Evolutionary conservation across 176 grass and related monocot species (phyloP).

Genomic region (Carex kokanica): DNA sequence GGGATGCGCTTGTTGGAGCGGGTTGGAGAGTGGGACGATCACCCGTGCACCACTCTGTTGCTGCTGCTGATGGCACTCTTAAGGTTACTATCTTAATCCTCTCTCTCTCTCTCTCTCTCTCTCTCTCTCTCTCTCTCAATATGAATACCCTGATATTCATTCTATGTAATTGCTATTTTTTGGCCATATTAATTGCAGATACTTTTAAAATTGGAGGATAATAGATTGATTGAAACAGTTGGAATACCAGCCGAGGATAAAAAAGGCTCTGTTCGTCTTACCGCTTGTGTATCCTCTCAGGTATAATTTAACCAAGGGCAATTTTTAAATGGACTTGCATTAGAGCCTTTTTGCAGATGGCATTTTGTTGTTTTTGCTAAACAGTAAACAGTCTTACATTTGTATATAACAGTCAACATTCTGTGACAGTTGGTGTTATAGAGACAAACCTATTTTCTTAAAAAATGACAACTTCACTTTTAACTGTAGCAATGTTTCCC

Average conservation of each 20-base stretch:
- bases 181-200: conserved; percentile 42
- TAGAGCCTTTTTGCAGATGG: background rate
- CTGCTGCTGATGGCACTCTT: conserved; percentile 67
- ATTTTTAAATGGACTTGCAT: background rate
- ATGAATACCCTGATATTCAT: background rate
- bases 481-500: background rate
- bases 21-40: conserved; percentile 79
- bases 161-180: conserved; percentile 7
- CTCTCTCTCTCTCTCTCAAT: background rate
- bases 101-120: background rate
- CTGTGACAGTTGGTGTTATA: background rate
- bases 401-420: background rate
- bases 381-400: background rate
- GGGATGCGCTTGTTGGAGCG: conserved; percentile 51
- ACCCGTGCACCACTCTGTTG: conserved; percentile 63
- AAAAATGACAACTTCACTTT: background rate
- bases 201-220: conserved; percentile 93
- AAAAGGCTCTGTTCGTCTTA: conserved; percentile 60
- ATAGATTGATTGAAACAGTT: conserved; percentile 83
- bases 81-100: conserved; percentile 39
- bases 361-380: background rate
- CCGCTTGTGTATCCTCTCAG: conserved; percentile 91
- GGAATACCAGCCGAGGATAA: conserved; percentile 77
- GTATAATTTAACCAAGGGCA: conserved; percentile 21
- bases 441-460: background rate